Percentiles rank a stretch among this genome's conserved stretches.
These are phyloP conservation scores for Streptanthus diversifolius DNA, from an alignment of 345 rosid species.

Conservation along the genomic window DNA sequence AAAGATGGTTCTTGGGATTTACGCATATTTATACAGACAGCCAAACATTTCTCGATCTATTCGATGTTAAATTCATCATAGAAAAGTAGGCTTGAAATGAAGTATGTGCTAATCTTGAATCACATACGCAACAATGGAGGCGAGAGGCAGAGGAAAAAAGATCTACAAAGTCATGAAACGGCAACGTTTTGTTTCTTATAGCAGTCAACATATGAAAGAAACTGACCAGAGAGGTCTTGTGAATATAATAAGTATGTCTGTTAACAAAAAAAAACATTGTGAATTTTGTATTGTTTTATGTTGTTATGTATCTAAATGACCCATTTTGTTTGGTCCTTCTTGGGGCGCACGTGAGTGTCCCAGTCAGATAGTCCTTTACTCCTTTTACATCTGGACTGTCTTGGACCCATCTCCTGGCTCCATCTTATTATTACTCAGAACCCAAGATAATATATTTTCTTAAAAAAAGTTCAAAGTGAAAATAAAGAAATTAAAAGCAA, in stretches of 20 bases:
- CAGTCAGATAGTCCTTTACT: slow-evolving; percentile 8
- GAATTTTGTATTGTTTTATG: slow-evolving; percentile 26
- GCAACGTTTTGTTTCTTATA: not conserved
- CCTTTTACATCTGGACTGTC: slow-evolving; percentile 18
- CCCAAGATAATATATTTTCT: not conserved
- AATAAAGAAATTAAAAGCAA: slow-evolving; percentile 19
- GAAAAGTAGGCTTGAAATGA: not conserved
- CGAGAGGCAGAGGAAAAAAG: not conserved
- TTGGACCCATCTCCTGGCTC: slow-evolving; percentile 27
- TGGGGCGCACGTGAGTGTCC: slow-evolving; percentile 32
- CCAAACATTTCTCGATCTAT: not conserved
- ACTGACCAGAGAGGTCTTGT: not conserved
- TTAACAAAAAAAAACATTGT: slow-evolving; percentile 3
- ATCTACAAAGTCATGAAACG: not conserved
- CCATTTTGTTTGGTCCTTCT: slow-evolving; percentile 25
- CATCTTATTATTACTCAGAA: slow-evolving; percentile 1
- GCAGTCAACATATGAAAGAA: slow-evolving; percentile 4
- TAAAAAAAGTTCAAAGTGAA: not conserved
- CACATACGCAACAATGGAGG: not conserved
- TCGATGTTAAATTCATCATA: no score
- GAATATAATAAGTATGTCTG: not conserved
- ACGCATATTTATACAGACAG: not conserved
- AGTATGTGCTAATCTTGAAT: slow-evolving; percentile 1
- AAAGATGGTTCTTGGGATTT: not conserved
- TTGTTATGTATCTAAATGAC: slow-evolving; percentile 5